phyloP scores from a whole-genome alignment of 148 eudicot species.

The Suaeda aralocaspica region DNA sequence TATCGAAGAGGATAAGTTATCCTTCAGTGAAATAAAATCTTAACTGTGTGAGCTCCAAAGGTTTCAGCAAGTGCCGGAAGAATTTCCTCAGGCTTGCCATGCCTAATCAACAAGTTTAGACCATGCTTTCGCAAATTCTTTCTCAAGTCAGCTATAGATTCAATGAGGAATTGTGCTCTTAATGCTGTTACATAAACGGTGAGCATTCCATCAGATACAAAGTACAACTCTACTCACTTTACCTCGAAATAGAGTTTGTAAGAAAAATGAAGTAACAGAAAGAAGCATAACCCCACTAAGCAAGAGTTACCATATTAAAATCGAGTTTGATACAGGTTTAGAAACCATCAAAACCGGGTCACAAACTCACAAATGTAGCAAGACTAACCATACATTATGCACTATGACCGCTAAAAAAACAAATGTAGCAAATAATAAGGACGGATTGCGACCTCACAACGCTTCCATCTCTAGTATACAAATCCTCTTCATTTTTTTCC shows the following conservation, averaged over 20 bases:
- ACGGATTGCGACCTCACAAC: too few relatives aligned
- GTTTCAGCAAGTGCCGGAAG: constrained; percentile 60
- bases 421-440: too few relatives aligned
- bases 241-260: background rate
- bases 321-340: too few relatives aligned
- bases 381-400: too few relatives aligned
- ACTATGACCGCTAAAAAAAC: too few relatives aligned
- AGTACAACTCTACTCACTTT: background rate
- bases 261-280: too few relatives aligned
- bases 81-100: constrained; percentile 81
- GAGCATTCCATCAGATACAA: background rate
- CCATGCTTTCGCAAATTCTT: constrained; percentile 62
- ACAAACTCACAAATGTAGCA: too few relatives aligned
- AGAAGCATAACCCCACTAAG: too few relatives aligned
- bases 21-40: constrained; percentile 13
- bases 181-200: constrained; percentile 44
- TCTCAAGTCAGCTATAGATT: constrained; percentile 77
- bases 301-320: too few relatives aligned
- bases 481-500: too few relatives aligned
- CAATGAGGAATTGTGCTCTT: constrained; percentile 72
- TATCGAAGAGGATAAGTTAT: background rate
- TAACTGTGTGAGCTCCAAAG: constrained; percentile 82
- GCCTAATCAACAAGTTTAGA: constrained; percentile 56
- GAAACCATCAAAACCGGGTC: too few relatives aligned
- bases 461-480: too few relatives aligned